Evolutionary conservation across 805 yeast species (phyloP).

Genomic region (Pichia nanzhaoensis): DNA sequence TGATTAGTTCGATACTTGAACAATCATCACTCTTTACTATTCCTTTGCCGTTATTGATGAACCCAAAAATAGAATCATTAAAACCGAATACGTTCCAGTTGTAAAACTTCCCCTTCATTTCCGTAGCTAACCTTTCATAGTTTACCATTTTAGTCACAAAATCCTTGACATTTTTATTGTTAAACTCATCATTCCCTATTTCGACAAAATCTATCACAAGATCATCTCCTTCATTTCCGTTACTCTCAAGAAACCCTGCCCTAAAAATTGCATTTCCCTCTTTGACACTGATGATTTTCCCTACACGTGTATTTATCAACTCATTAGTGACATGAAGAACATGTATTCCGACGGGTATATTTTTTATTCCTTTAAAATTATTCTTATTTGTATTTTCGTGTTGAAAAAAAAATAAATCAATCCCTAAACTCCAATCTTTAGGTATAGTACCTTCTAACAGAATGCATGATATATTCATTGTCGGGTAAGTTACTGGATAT

Average conservation of each 20-base stretch:
- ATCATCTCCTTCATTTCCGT: background rate
- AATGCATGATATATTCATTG: background rate
- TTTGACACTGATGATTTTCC: constrained; percentile 31
- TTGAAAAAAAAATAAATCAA: constrained; percentile 22
- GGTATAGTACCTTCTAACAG: constrained; percentile 35
- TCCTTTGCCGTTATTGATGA: constrained; percentile 9
- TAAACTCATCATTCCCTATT: background rate
- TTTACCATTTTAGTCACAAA: background rate
- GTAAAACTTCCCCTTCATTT: background rate
- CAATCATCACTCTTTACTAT: constrained; percentile 42
- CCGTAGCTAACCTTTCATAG: background rate
- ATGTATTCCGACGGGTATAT: constrained; percentile 46
- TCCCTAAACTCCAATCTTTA: constrained; percentile 16
- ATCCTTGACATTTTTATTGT: background rate
- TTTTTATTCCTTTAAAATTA: constrained; percentile 39
- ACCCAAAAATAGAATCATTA: constrained; percentile 16
- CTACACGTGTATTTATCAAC: constrained; percentile 34
- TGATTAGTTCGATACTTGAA: constrained; percentile 42
- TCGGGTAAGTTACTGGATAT: background rate
- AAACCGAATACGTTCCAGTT: background rate
- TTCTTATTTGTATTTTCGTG: background rate
- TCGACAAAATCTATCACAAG: background rate
- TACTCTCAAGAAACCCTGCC: background rate
- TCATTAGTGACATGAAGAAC: constrained; percentile 44
- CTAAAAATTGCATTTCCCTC: constrained; percentile 20